Evolutionary conservation across 805 yeast species (phyloP).

Genomic region (Kazachstania taianensis): DNA sequence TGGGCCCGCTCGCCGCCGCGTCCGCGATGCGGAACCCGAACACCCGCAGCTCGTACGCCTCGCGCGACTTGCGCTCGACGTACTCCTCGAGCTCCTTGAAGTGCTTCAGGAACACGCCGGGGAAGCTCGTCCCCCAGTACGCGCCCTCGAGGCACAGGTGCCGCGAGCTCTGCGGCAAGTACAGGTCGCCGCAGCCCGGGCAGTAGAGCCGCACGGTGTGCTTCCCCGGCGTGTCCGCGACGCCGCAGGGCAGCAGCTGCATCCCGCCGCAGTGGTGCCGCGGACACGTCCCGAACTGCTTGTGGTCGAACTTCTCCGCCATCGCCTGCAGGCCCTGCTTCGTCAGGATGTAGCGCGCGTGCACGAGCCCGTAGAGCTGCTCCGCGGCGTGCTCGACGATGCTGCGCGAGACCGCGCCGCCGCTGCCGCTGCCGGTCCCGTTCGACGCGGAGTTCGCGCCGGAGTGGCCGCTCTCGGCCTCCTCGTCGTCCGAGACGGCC

Average conservation of each 20-base stretch:
- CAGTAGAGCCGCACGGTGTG: constrained; percentile 90
- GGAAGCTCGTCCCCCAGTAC: constrained; percentile 91
- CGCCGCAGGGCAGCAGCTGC: constrained; percentile 84
- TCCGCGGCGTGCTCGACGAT: constrained; percentile 85
- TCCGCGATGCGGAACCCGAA: constrained; percentile 84
- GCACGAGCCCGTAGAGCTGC: constrained; percentile 84
- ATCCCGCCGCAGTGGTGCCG: constrained; percentile 82
- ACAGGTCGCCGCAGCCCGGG: constrained; percentile 88
- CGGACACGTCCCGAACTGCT: constrained; percentile 87
- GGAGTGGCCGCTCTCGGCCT: constrained; percentile 15
- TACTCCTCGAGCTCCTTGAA: constrained; percentile 84
- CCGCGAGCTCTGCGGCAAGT: constrained; percentile 78
- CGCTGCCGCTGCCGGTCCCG: constrained; percentile 9
- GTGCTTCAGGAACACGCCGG: constrained; percentile 83
- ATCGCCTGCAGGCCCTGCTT: constrained; percentile 81
- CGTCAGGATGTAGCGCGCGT: constrained; percentile 81
- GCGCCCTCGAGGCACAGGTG: constrained; percentile 91
- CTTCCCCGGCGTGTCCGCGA: constrained; percentile 81
- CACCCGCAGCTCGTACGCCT: constrained; percentile 54
- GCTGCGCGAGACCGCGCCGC: constrained; percentile 37
- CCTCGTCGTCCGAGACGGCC: constrained; percentile 32
- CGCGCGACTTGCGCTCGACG: constrained; percentile 48
- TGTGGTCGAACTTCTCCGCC: constrained; percentile 89
- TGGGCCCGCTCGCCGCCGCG: constrained; percentile 69
- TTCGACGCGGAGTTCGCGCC: constrained; percentile 9